Base-by-base conservation (phyloP, 1,284 basidiomycete genomes). In the Cutaneotrichosporon spelunceum region DNA sequence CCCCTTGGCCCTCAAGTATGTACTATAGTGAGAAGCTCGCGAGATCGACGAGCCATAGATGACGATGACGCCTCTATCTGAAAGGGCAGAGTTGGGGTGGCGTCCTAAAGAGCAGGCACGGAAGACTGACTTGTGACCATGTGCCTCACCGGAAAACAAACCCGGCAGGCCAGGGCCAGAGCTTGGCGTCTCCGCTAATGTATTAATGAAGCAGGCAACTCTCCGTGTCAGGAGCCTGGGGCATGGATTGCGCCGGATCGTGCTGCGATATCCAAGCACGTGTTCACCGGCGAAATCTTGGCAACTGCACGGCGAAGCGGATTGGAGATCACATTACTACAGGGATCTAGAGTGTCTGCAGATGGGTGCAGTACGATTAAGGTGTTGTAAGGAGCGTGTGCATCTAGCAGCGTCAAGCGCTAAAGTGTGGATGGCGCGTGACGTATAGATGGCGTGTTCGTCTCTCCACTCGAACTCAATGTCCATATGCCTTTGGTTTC, bases 331-430 rank as follows among this genome's bases (percentile, higher is more conserved):
- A 42, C 39, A 42, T 42, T 19, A 42, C 39, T 42, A 42, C n/a
- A 42, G n/a, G 39, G 39, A 42, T 42, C 39, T 42, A 42, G 39
- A 39, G 16, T 39, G 13, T 39, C 36, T 39, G 36, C 36, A 36
- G 34, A 36, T 36, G 34, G 34, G 34, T 36, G 34, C 30, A 33
- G 30, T 2, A 33, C 4, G 30, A 42, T 42, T 42, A 42, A 26
- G 45, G 23, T 24, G 16, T 5, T 29, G 26, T 27, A 50, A 50
- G 48, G 48, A 50, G 48, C 48, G 48, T 50, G 19, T 50, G 48
- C 48, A 50, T 49, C 48, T 50, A 50, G 26, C 8, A 50, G 48
- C 27, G 48, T 50, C 48, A 14, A 45, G 33, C 16, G 26, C 44
- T 10, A 33, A 23, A 6, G 9, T 45, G 13, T 52, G 36, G 48